phyloP scores from a whole-genome alignment of 495 filamentous ascomycete genomes.

The Echria macrotheca region DNA sequence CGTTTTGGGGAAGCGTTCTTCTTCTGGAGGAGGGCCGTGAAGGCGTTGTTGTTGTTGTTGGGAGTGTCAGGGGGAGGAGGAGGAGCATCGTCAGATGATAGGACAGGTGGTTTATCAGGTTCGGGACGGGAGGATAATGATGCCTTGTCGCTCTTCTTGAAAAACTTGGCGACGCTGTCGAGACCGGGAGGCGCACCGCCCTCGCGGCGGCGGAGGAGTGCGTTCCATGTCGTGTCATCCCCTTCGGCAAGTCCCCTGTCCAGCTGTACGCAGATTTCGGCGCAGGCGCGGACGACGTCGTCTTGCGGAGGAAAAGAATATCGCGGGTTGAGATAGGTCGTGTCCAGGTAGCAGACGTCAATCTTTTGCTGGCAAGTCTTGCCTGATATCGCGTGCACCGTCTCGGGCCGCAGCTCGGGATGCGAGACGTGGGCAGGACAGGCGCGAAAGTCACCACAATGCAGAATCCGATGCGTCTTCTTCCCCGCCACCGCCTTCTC shows the following conservation, averaged over 20 bases:
- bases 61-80: neutral
- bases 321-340: constrained; percentile 91
- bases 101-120: constrained; percentile 2
- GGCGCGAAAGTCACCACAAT: constrained; percentile 94
- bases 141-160: no score
- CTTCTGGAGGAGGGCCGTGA: constrained; percentile 27
- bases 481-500: constrained; percentile 66
- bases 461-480: constrained; percentile 70
- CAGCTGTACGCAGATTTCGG: constrained; percentile 73
- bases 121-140: no score
- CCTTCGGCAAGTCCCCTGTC: constrained; percentile 26
- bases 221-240: constrained; percentile 28
- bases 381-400: constrained; percentile 60
- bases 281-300: constrained; percentile 79
- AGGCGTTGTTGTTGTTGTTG: constrained; percentile 15
- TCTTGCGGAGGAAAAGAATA: constrained; percentile 91
- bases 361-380: constrained; percentile 75
- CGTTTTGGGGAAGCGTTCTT: constrained; percentile 1
- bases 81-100: constrained; percentile 3
- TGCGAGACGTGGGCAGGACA: constrained; percentile 82
- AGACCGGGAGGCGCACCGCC: constrained; percentile 20
- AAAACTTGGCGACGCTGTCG: constrained; percentile 39
- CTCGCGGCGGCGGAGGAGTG: constrained; percentile 23
- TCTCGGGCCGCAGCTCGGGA: constrained; percentile 70
- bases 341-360: constrained; percentile 94